Evolutionary conservation across 192 early-diverging fungal genomes (phyloP).

Genomic region (Gonapodya prolifera): DNA sequence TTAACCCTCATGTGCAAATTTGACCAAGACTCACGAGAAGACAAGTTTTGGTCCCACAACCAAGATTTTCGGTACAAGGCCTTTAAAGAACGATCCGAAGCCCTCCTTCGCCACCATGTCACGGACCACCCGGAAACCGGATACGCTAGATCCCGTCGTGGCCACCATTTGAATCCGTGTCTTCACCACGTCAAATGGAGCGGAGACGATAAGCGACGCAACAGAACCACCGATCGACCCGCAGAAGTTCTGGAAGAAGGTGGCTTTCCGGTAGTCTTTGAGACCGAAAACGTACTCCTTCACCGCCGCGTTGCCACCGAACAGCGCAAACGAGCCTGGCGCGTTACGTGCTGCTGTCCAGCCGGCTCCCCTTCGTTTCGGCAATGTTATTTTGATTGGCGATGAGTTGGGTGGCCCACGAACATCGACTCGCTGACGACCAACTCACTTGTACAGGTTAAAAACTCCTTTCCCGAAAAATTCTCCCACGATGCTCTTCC

Average conservation of each 20-base stretch:
- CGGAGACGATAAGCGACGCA: slow-evolving; percentile 85
- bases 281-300: slow-evolving; percentile 88
- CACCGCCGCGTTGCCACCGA: slow-evolving; percentile 72
- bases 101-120: slow-evolving; percentile 91
- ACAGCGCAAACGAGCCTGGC: slow-evolving; percentile 91
- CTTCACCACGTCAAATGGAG: slow-evolving; percentile 97
- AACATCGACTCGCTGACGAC: no score
- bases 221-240: slow-evolving; percentile 92
- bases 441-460: slow-evolving; percentile 66
- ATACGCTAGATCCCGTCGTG: slow-evolving; percentile 43
- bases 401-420: no score
- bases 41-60: slow-evolving; percentile 89
- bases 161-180: slow-evolving; percentile 94
- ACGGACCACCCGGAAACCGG: slow-evolving; percentile 68
- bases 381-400: no score
- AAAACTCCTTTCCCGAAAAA: slow-evolving; percentile 72
- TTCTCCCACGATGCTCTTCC: slow-evolving; percentile 64
- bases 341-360: slow-evolving; percentile 98
- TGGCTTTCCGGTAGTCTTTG: slow-evolving; percentile 86
- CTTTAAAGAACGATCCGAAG: slow-evolving; percentile 91
- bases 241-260: slow-evolving; percentile 97
- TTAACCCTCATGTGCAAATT: no score
- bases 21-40: slow-evolving; percentile 69
- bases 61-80: slow-evolving; percentile 57
- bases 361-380: slow-evolving; percentile 59